Base-by-base conservation (phyloP, 345 rosid genomes). In the Citrus mangshanensis region DNA sequence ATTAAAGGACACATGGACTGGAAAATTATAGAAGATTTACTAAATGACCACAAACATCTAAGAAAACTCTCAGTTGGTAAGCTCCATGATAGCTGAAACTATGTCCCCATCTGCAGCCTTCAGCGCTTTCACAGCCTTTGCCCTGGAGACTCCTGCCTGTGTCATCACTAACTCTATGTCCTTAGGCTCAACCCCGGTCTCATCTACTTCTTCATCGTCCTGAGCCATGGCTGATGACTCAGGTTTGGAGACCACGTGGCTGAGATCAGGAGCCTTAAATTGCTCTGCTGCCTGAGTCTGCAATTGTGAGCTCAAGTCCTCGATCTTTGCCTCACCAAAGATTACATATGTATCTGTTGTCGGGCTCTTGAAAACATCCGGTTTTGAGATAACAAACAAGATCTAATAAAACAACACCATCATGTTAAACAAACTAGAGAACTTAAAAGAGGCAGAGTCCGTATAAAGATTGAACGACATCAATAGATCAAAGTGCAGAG, bases 281-380 rank as follows among this genome's bases (percentile, higher is more conserved):
- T 64, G 68, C 68, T 65, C 69, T 65, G 42, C 69, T 8, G 69
- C 68, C 38, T 64, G 68, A 10, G 68, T 64, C 68, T 64, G 68
- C 68, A 64, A 35, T 64, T 64, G 68, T 16, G 68, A 64, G 37
- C 68, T 64, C 37, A 64, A 32, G 35, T 64, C 69, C 69, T 65
- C 69, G 16, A 65, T 65, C 69, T 65, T 65, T 32, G 68, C 69
- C 37, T 65, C 42, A 18, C 69, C 69, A 34, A 32, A 65, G 8
- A 65, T 34, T 16, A 34, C 38, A 21, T 34, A 65, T 34, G 69
- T 65, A 9, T 65, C 42, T 65, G 42, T 28, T 1, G 68, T 64
- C 7, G 68, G 68, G 68, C 68, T 64, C 68, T 64, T 64, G 68
- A 64, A 34, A 32, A 65, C 69, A 34, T 65, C 69, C 3, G 69